A percentile compares a stretch with the other conserved stretches of the same genome.
These are phyloP conservation scores for Fusarium siculi DNA, from an alignment of 2,329 filamentous ascomycete genomes.

Conservation along the genomic window DNA sequence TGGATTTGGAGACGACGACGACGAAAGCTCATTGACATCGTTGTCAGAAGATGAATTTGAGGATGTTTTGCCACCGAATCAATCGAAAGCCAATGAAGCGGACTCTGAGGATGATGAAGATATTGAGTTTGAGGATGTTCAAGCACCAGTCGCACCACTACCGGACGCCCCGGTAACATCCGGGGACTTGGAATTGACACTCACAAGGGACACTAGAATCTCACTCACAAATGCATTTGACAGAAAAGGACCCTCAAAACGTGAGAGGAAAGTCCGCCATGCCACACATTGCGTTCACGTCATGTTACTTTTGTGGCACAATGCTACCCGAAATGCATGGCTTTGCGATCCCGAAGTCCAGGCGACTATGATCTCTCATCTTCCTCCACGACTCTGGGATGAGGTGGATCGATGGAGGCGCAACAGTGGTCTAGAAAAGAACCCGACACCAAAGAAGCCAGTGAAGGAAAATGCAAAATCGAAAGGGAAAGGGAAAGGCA, in stretches of 20 bases:
- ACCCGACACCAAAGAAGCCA: slow-evolving; percentile 43
- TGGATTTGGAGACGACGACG: slow-evolving; percentile 56
- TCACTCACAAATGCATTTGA: slow-evolving; percentile 68
- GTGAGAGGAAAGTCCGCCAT: slow-evolving; percentile 80
- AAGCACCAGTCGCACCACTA: slow-evolving; percentile 68
- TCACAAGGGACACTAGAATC: slow-evolving; percentile 69
- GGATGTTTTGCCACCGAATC: slow-evolving; percentile 54
- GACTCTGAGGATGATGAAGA: slow-evolving; percentile 52
- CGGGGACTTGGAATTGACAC: slow-evolving; percentile 79
- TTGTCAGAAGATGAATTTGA: slow-evolving; percentile 68
- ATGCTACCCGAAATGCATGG: slow-evolving; percentile 86
- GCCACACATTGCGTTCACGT: slow-evolving; percentile 91
- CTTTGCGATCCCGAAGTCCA: slow-evolving; percentile 81
- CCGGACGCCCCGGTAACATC: slow-evolving; percentile 61
- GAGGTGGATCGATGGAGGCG: slow-evolving; percentile 79
- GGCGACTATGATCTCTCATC: slow-evolving; percentile 77
- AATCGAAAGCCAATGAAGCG: slow-evolving; percentile 49
- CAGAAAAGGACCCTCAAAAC: slow-evolving; percentile 88
- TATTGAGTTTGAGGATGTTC: slow-evolving; percentile 71
- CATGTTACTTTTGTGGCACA: slow-evolving; percentile 88
- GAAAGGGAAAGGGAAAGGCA: slow-evolving; percentile 53
- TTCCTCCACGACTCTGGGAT: slow-evolving; percentile 74
- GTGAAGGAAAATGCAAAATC: slow-evolving; percentile 47
- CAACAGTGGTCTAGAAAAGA: slow-evolving; percentile 70
- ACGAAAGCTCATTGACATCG: slow-evolving; percentile 61